A percentile compares a stretch with the other conserved stretches of the same genome.
phyloP scores from a whole-genome alignment of 1,284 basidiomycete genomes.

The Exobasidium cylindrosporum region DNA sequence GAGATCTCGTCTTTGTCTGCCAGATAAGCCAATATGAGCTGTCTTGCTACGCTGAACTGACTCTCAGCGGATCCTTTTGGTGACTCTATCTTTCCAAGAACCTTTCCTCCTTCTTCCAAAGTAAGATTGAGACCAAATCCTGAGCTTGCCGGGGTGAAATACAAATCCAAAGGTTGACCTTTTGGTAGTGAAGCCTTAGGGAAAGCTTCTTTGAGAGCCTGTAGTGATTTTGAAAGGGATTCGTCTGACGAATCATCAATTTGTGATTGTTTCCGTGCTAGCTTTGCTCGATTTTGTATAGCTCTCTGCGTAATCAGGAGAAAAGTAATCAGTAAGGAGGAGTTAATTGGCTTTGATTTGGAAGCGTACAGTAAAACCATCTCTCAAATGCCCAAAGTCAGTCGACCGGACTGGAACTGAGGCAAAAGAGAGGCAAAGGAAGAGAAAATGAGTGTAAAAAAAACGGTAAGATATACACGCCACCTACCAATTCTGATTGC shows the following conservation, averaged over 20 bases:
- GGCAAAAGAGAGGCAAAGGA: constrained; percentile 47
- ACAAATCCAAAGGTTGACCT: constrained; percentile 57
- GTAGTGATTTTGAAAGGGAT: constrained; percentile 52
- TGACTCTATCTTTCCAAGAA: constrained; percentile 30
- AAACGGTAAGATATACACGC: neutral
- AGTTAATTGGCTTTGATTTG: constrained; percentile 5
- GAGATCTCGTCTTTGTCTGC: constrained; percentile 42
- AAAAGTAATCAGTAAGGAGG: constrained; percentile 3
- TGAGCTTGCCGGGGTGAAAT: constrained; percentile 21
- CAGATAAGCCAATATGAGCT: constrained; percentile 49
- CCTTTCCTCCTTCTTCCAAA: constrained; percentile 30
- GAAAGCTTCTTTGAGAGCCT: constrained; percentile 58
- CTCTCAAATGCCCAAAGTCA: constrained; percentile 75
- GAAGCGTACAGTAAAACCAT: constrained; percentile 64
- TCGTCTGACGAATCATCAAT: constrained; percentile 18
- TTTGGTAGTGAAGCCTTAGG: constrained; percentile 58
- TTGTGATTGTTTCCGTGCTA: constrained; percentile 53
- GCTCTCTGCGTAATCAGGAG: constrained; percentile 61
- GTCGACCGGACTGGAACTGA: constrained; percentile 74
- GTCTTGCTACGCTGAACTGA: constrained; percentile 23
- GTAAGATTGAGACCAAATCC: constrained; percentile 18
- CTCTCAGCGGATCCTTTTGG: neutral
- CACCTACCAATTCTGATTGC: constrained; percentile 25
- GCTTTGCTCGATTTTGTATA: constrained; percentile 66
- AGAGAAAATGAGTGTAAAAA: constrained; percentile 8